These are phyloP conservation scores for Blastobotrys aristatus DNA, from an alignment of 1,139 yeast species.

Conservation along the genomic window DNA sequence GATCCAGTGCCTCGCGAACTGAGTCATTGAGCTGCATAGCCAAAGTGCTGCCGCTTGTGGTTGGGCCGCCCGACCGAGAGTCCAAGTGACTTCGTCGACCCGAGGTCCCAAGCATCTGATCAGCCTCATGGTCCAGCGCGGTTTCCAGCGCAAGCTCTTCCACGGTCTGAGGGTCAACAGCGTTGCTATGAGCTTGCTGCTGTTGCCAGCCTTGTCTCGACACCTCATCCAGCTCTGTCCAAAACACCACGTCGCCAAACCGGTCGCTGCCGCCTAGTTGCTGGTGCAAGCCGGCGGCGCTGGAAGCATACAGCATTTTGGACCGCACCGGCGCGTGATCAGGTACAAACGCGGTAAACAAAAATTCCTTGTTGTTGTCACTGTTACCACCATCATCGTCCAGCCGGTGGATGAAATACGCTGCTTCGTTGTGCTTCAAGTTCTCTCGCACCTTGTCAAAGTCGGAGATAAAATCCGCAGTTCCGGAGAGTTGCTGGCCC, in stretches of 20 bases:
- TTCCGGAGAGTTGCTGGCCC: constrained; percentile 28
- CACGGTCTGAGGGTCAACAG: constrained; percentile 49
- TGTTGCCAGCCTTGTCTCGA: constrained; percentile 45
- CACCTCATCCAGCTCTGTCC: constrained; percentile 61
- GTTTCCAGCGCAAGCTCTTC: constrained; percentile 42
- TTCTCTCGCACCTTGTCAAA: constrained; percentile 38
- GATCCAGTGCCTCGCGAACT: constrained; percentile 4
- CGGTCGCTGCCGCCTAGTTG: constrained; percentile 63
- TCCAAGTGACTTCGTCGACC: constrained; percentile 13
- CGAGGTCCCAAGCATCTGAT: constrained; percentile 31
- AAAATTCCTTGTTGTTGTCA: constrained; percentile 26
- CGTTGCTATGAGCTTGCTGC: constrained; percentile 36
- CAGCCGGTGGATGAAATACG: constrained; percentile 51
- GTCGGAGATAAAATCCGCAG: constrained; percentile 35
- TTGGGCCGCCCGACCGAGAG: background rate
- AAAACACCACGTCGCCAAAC: constrained; percentile 51
- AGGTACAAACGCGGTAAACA: constrained; percentile 81
- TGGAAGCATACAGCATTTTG: constrained; percentile 92
- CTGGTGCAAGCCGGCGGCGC: constrained; percentile 68
- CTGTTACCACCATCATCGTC: constrained; percentile 27
- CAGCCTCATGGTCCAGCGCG: constrained; percentile 29
- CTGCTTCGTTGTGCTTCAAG: constrained; percentile 49
- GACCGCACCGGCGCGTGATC: constrained; percentile 75
- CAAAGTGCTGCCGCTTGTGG: background rate
- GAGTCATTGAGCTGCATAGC: constrained; percentile 8